Evolutionary conservation across 208 protist species (phyloP).

Genomic region (Lotmaria passim): DNA sequence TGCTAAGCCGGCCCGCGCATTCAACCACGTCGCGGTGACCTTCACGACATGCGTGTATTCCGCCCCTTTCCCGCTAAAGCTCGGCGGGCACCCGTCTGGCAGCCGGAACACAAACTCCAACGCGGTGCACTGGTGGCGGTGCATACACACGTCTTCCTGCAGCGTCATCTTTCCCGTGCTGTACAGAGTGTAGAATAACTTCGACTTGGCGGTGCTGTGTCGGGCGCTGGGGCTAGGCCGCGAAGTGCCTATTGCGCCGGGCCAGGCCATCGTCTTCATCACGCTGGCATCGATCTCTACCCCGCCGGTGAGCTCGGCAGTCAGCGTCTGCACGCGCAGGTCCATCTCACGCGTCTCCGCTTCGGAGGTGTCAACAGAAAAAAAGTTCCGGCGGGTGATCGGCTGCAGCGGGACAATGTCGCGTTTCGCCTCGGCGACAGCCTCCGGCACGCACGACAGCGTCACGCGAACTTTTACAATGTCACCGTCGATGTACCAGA

Average conservation of each 20-base stretch:
- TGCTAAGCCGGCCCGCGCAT: background rate
- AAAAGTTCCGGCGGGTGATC: conserved; percentile 39
- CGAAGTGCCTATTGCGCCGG: background rate
- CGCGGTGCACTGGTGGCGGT: conserved; percentile 27
- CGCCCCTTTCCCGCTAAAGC: conserved; percentile 42
- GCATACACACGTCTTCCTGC: conserved; percentile 19
- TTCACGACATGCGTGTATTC: conserved; percentile 27
- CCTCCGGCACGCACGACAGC: conserved; percentile 41
- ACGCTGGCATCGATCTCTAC: conserved; percentile 40
- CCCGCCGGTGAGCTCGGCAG: conserved; percentile 30
- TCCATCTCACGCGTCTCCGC: conserved; percentile 27
- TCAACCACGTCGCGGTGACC: conserved; percentile 27
- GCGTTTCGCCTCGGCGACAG: conserved; percentile 9
- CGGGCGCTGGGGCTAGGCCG: background rate
- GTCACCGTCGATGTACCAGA: conserved; percentile 73
- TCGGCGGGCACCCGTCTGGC: conserved; percentile 55
- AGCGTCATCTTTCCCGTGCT: conserved; percentile 20
- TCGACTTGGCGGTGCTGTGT: background rate
- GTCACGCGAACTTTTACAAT: conserved; percentile 48
- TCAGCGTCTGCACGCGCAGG: conserved; percentile 38
- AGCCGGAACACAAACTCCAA: conserved; percentile 50
- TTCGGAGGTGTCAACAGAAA: conserved; percentile 36
- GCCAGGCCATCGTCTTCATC: conserved; percentile 37
- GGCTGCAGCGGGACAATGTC: conserved; percentile 25
- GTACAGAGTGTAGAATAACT: conserved; percentile 23